A percentile compares a stretch with the other conserved stretches of the same genome.
Evolutionary conservation across 139 green algal genomes (phyloP).

Genomic region (Bryopsis sp.): DNA sequence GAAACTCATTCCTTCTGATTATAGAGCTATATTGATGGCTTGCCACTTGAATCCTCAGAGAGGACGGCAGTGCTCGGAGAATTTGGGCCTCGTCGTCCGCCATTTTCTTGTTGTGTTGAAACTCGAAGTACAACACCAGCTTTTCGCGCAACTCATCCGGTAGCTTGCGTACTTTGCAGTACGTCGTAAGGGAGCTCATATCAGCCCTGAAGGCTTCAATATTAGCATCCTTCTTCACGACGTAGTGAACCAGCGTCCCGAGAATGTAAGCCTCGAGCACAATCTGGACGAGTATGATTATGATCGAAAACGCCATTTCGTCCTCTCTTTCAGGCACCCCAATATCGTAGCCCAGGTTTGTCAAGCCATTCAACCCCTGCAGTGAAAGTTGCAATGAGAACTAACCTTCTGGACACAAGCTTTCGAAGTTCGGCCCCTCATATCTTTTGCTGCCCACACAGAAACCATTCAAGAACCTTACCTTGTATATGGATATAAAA

Average conservation of each 20-base stretch:
- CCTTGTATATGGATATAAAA: background rate
- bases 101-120: conserved; percentile 25
- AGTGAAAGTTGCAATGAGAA: background rate
- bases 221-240: conserved; percentile 30
- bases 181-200: conserved; percentile 12
- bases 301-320: conserved; percentile 25
- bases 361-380: conserved; percentile 25
- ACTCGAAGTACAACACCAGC: conserved; percentile 28
- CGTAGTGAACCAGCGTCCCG: conserved; percentile 32
- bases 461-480: background rate
- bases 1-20: conserved; percentile 21
- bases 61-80: conserved; percentile 21
- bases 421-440: too few species aligned
- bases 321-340: conserved; percentile 19
- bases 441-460: too few species aligned
- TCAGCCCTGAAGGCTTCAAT: conserved; percentile 24
- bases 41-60: conserved; percentile 24
- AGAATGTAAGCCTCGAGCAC: conserved; percentile 31
- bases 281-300: conserved; percentile 27
- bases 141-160: conserved; percentile 18
- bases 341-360: conserved; percentile 29
- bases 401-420: too few species aligned
- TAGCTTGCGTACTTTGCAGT: conserved; percentile 19
- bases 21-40: conserved; percentile 24
- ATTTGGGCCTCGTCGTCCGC: conserved; percentile 22